Evolutionary conservation across 768 basidiomycete genomes (phyloP), one percentile per base, ranked within the genome.

Genomic region (Nevesoporus exiguus): DNA sequence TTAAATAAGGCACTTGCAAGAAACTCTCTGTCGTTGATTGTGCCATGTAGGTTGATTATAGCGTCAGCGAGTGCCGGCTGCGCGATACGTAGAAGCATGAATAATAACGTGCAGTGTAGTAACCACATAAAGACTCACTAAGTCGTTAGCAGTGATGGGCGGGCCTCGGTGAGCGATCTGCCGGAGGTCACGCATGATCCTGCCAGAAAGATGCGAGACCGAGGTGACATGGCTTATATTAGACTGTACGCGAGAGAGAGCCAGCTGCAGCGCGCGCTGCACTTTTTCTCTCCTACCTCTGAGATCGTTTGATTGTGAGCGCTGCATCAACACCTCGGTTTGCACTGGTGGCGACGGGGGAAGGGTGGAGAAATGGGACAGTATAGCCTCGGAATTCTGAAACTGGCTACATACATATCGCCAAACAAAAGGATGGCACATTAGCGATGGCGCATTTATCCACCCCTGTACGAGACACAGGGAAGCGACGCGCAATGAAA

Each of bases 21-120:
- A 57, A 87, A 67, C 27, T 79, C 66, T 55, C 87, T 79, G 63
- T 90, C 87, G 61, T 90, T 75, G 36, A 77, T 61, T 29, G 71
- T 71, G 3, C 79, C 70, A 41, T 70, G 69, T 17, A 69, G 58
- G 58, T 82, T 70, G 54, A 67, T 66, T 10, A 82, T 31, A 13
- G 79, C 79, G 64, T 88, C 79, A 31, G 68, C 51, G 47, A 77
- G 74, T 14, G 79, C 80, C 27, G 75, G 73, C 83, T 85, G 25
- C 27, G 30, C 15, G 25, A 17, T 8, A 7, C 56, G 50, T 7
- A 46, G 41, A 31, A 15, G 36, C 2, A 24, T 51, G 34, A 53
- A 30, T 15, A 13, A 46, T 21, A 17, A 31, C n/a, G 9, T n/a
- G 7, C 3, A 24, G 15, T 36, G 17, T 3, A 30, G 14, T 19